phyloP scores from a whole-genome alignment of 208 protist species.

The Kentomonas sorsogonicus region DNA sequence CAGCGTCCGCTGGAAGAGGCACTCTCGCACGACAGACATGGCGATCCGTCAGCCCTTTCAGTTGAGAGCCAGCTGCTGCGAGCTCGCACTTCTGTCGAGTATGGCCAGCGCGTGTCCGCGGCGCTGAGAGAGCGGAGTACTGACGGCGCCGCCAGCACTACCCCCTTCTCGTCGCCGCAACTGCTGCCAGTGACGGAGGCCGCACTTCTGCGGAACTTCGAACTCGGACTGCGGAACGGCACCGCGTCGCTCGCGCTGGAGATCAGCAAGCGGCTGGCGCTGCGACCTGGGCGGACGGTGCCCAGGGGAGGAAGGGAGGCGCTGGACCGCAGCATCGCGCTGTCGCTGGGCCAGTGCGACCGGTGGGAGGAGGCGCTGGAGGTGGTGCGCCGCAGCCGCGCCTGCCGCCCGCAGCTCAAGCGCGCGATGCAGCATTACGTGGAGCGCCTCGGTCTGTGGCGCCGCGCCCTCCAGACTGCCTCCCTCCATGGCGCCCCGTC shows the following conservation, averaged over 20 bases:
- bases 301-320: constrained; percentile 30
- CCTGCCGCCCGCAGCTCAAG: constrained; percentile 47
- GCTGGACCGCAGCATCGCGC: constrained; percentile 40
- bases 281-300: constrained; percentile 21
- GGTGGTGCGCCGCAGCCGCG: constrained; percentile 24
- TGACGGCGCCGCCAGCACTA: no score
- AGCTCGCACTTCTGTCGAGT: constrained; percentile 35
- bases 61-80: constrained; percentile 26
- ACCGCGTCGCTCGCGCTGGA: constrained; percentile 41
- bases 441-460: constrained; percentile 1
- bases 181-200: constrained; percentile 47
- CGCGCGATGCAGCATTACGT: constrained; percentile 25
- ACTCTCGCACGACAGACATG: no score
- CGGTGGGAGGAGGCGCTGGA: constrained; percentile 46
- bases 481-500: background rate
- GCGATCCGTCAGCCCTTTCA: constrained; percentile 18
- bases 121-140: no score
- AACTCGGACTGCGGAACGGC: constrained; percentile 14
- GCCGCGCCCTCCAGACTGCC: constrained; percentile 1
- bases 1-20: no score
- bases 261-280: constrained; percentile 32
- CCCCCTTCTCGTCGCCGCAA: constrained; percentile 35
- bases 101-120: constrained; percentile 31
- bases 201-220: constrained; percentile 46
- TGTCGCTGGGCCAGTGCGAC: constrained; percentile 25